A percentile compares a stretch with the other conserved stretches of the same genome.
Evolutionary conservation across 2,329 filamentous ascomycete species (phyloP).

Genomic region (Arthroderma uncinatum): DNA sequence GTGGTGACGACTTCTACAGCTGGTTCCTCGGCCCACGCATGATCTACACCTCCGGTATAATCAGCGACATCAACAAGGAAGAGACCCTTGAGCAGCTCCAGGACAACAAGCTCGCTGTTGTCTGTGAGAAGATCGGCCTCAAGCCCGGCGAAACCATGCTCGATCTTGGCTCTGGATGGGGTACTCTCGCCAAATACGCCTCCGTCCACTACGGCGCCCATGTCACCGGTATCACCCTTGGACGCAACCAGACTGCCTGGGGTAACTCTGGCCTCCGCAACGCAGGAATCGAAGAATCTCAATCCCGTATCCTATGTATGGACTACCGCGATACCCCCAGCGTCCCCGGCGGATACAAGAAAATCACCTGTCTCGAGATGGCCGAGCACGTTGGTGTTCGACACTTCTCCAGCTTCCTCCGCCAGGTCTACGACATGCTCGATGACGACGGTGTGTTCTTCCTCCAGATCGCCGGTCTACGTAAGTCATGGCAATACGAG

Average conservation of each 20-base stretch:
- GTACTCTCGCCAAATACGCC: conserved; percentile 86
- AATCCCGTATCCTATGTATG: conserved; percentile 87
- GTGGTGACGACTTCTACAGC: conserved; percentile 94
- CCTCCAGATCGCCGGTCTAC: conserved; percentile 86
- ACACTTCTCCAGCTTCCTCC: conserved; percentile 68
- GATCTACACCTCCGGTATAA: conserved; percentile 95
- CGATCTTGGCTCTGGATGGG: conserved; percentile 97
- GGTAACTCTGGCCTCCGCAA: conserved; percentile 81
- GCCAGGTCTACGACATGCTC: conserved; percentile 87
- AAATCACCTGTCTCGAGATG: conserved; percentile 98
- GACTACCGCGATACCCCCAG: conserved; percentile 92
- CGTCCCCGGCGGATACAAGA: conserved; percentile 68
- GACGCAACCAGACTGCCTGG: conserved; percentile 93
- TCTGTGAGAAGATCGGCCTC: conserved; percentile 89
- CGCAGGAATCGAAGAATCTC: conserved; percentile 69
- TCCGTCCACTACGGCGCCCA: conserved; percentile 81
- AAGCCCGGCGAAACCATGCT: conserved; percentile 72
- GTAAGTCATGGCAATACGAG: conserved; percentile 95
- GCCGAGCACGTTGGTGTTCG: conserved; percentile 95
- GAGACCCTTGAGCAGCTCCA: conserved; percentile 90
- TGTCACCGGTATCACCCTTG: conserved; percentile 83
- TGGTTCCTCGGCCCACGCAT: conserved; percentile 98
- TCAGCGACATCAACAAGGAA: conserved; percentile 75
- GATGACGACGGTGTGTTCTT: conserved; percentile 95
- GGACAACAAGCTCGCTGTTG: conserved; percentile 91